These are phyloP conservation scores for Gossypium armourianum DNA, from an alignment of 441 rosid genomes.

Conservation along the genomic window DNA sequence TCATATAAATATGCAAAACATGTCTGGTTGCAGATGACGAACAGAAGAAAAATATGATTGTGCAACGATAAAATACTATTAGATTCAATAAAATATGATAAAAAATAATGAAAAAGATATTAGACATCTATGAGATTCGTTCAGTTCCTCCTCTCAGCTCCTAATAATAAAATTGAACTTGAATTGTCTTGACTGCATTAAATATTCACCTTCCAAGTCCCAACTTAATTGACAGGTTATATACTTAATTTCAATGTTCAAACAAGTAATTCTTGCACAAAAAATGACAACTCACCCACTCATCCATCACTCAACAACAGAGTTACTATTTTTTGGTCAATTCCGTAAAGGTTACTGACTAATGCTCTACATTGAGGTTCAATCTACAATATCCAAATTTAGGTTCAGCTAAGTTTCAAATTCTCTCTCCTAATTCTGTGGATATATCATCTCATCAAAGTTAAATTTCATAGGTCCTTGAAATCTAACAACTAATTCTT, in stretches of 20 bases:
- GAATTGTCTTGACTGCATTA: neutral
- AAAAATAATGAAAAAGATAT: neutral
- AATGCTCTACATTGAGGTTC: neutral
- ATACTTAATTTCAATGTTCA: neutral
- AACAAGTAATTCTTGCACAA: neutral
- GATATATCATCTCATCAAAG: neutral
- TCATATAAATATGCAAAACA: conserved; percentile 2
- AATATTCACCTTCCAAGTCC: neutral
- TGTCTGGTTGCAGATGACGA: neutral
- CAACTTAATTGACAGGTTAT: neutral
- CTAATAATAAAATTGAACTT: neutral
- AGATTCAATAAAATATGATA: neutral
- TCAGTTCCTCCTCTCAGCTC: neutral
- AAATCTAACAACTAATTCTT: neutral
- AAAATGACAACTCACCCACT: neutral
- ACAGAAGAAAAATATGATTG: neutral
- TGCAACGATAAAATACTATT: neutral
- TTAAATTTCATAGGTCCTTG: neutral
- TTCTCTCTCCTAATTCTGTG: neutral
- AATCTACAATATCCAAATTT: neutral
- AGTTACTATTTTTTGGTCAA: neutral
- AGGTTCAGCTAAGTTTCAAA: neutral
- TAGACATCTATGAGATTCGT: neutral
- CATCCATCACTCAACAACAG: neutral
- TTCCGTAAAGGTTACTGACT: neutral